Evolutionary conservation across 148 eudicot species (phyloP), one percentile per base, ranked within the genome.

Genomic region (Pouteria glomerata): DNA sequence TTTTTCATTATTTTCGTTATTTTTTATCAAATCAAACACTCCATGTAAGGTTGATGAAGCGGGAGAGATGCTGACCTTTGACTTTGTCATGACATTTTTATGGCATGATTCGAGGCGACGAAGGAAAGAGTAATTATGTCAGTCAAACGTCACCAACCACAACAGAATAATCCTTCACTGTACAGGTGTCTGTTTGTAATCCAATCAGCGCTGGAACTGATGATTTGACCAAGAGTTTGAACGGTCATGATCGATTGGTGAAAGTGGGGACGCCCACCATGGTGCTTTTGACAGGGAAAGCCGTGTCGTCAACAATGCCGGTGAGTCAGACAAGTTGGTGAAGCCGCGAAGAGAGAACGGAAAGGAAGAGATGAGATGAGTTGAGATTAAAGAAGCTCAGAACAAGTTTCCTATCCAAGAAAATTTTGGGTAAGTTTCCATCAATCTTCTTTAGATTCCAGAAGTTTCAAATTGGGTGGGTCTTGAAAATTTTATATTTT

Each of bases 61-160:
- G 72, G 47, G 37, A 19, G 23, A 3, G 48, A 2, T 34, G 61
- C 72, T 23, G 23, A 69, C 61, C 44, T 24, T 69, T 69, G 72
- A 69, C 58, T 33, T 51, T 21, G 3, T 68, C n/a, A 21, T n/a
- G 13, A n/a, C 7, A 39, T 30, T 30, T 6, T n/a, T n/a, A n/a
- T n/a, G n/a, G n/a, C 11, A 68, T n/a, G 44, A 68, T 50, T 64
- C 35, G 10, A 67, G 29, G 16, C 42, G 0, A 48, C 26, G 56
- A 31, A 30, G 57, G 19, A 10, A 48, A 48, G 29, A 30, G 18
- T n/a, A 14, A 23, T 33, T 29, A 51, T 48, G 42, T n/a, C 19
- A 50, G 31, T 52, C 72, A 8, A 34, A 14, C 47, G 31, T 53
- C 72, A 68, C 48, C 61, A 21, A 35, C 71, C 48, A 35, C 19